phyloP scores from a whole-genome alignment of 2,329 filamentous ascomycete species.

The Cordyceps tenuipes region DNA sequence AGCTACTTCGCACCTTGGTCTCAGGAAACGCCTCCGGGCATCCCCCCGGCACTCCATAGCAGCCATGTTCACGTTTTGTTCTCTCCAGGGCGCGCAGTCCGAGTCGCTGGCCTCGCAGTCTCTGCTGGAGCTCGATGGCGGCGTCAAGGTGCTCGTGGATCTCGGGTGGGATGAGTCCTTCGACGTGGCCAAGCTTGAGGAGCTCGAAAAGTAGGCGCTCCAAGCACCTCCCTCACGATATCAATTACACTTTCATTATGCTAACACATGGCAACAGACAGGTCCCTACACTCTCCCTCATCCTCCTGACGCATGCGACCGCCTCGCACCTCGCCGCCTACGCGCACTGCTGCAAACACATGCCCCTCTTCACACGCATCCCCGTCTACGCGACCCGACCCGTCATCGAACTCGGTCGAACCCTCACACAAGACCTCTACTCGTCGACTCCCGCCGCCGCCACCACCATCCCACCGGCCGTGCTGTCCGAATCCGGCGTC shows the following conservation, averaged over 20 bases:
- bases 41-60: neutral
- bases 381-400: constrained; percentile 92
- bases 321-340: constrained; percentile 86
- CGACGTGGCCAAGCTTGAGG: constrained; percentile 69
- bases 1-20: neutral
- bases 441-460: constrained; percentile 80
- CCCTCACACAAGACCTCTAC: constrained; percentile 86
- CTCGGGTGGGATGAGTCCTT: constrained; percentile 95
- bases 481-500: constrained; percentile 56
- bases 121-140: constrained; percentile 92
- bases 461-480: constrained; percentile 66
- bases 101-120: constrained; percentile 84
- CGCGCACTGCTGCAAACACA: constrained; percentile 94
- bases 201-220: constrained; percentile 73
- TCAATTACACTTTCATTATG: too few species aligned
- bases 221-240: too few species aligned
- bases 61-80: constrained; percentile 91
- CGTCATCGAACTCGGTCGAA: constrained; percentile 86
- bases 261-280: constrained; percentile 41
- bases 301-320: constrained; percentile 92
- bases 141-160: constrained; percentile 89
- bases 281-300: constrained; percentile 73
- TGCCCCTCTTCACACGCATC: constrained; percentile 83
- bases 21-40: neutral
- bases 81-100: constrained; percentile 84